A percentile compares a stretch with the other conserved stretches of the same genome.
These are phyloP conservation scores for Lenwebbia sp. DNA, from an alignment of 345 rosid genomes.

Conservation along the genomic window DNA sequence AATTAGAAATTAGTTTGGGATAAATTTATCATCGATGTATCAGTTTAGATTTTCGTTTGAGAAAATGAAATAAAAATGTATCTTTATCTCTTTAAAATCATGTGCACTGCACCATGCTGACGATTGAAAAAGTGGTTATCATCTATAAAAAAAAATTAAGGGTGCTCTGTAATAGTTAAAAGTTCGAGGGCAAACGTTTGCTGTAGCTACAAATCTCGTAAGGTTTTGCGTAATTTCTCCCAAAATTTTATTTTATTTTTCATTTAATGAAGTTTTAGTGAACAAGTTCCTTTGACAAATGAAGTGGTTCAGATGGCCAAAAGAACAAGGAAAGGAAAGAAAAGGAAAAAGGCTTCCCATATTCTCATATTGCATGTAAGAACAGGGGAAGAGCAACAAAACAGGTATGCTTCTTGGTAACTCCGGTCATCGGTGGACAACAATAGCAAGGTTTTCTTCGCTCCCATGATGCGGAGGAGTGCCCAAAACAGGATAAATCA, in stretches of 20 bases:
- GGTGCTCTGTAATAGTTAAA: not conserved
- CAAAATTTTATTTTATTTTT: not conserved
- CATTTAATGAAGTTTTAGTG: not conserved
- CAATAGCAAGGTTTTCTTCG: too few species aligned
- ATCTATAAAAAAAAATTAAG: not conserved
- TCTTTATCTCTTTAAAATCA: too few species aligned
- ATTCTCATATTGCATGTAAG: not conserved
- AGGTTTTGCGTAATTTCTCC: not conserved
- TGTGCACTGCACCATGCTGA: not conserved
- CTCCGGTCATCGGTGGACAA: too few species aligned
- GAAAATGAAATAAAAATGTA: too few species aligned
- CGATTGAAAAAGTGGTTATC: not conserved
- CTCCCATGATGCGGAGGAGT: too few species aligned
- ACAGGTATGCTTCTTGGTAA: too few species aligned
- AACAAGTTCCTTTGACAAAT: not conserved
- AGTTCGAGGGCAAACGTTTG: not conserved
- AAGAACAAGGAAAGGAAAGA: not conserved
- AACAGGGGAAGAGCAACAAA: not conserved
- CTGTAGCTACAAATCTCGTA: not conserved
- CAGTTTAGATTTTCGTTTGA: too few species aligned
- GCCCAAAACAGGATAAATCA: too few species aligned
- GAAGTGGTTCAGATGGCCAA: not conserved
- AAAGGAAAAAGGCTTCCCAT: not conserved
- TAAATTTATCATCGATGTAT: too few species aligned
- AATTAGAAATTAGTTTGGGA: too few species aligned